Evolutionary conservation across 164 flowering plant genomes (phyloP).

Genomic region (Macadamia integrifolia): DNA sequence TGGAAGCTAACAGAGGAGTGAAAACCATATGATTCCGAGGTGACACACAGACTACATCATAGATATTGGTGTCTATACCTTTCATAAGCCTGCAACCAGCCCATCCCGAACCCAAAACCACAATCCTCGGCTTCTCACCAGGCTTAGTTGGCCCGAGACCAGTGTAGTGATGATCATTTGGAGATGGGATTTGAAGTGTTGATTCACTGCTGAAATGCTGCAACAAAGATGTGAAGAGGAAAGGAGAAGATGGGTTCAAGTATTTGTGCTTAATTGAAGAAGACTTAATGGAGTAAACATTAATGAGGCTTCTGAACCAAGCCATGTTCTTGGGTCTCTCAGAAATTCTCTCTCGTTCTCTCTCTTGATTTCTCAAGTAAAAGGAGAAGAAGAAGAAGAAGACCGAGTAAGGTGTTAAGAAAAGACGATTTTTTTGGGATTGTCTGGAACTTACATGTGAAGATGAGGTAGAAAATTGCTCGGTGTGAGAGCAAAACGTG

Average conservation of each 20-base stretch:
- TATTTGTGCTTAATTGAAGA: slow-evolving; percentile 9
- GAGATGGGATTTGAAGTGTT: neutral
- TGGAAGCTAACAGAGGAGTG: slow-evolving; percentile 90
- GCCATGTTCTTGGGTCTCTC: slow-evolving; percentile 28
- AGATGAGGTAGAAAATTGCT: too few species aligned
- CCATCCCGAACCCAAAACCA: slow-evolving; percentile 93
- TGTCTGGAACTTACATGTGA: too few species aligned
- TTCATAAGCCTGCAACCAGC: slow-evolving; percentile 92
- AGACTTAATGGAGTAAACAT: slow-evolving; percentile 17
- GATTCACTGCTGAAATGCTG: slow-evolving; percentile 29
- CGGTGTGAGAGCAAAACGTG: too few species aligned
- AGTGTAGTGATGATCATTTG: slow-evolving; percentile 5
- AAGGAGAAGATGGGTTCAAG: slow-evolving; percentile 4
- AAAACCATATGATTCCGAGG: slow-evolving; percentile 99
- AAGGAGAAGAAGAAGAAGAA: too few species aligned
- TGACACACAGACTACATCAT: slow-evolving; percentile 88
- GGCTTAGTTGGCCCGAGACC: slow-evolving; percentile 64
- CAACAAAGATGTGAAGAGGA: slow-evolving; percentile 13
- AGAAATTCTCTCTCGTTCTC: too few species aligned
- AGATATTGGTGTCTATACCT: slow-evolving; percentile 58
- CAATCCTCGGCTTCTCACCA: slow-evolving; percentile 84
- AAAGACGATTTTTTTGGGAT: too few species aligned
- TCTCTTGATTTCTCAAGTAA: too few species aligned
- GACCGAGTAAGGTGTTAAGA: too few species aligned
- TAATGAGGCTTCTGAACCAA: slow-evolving; percentile 44